Evolutionary conservation across 2,329 filamentous ascomycete genomes (phyloP), one percentile per base, ranked within the genome.

Genomic region (Microcera coccophila): DNA sequence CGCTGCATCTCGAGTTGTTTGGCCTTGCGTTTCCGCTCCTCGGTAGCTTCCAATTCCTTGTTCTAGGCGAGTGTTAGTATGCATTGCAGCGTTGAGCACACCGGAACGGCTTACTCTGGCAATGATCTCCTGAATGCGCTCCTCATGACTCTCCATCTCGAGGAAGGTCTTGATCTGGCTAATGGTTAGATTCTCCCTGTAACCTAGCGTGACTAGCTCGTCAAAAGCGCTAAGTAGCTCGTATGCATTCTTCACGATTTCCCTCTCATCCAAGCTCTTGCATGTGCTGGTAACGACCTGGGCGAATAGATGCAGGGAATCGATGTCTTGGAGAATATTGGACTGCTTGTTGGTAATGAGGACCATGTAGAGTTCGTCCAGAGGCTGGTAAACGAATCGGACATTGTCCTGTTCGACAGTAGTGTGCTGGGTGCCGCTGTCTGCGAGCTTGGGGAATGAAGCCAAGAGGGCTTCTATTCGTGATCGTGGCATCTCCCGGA

Each of bases 321-420:
- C 93, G 68, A 98, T 98, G 69, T 98, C 93, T 72, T 98, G 93
- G 39, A 98, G 79, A 57, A 98, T 98, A 72, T 98, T 98, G 68
- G 91, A 97, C 75, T 97, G 93, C 60, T 90, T 87, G 76, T 98
- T 98, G 68, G 94, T 98, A 71, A 98, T 97, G 62, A 98, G 82
- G 54, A 98, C 91, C 82, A 98, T 97, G 79, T 98, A 98, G 53
- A 98, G 84, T 75, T 98, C 94, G 72, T 98, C 94, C 53, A 98
- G 79, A 47, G 93, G 94, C 68, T 98, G 93, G 76, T 98, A 98
- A 45, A 98, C 93, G 65, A 96, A 98, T 73, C 93, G 91, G 62
- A 98, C 93, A 74, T 95, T 97, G 74, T 98, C 94, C 71, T 97
- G 90, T 71, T 98, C 93, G 60, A 97, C 90, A 5, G 88, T 98